Conservation (phyloP, 2,329 filamentous ascomycete species). For the Catunica adiposa region DNA sequence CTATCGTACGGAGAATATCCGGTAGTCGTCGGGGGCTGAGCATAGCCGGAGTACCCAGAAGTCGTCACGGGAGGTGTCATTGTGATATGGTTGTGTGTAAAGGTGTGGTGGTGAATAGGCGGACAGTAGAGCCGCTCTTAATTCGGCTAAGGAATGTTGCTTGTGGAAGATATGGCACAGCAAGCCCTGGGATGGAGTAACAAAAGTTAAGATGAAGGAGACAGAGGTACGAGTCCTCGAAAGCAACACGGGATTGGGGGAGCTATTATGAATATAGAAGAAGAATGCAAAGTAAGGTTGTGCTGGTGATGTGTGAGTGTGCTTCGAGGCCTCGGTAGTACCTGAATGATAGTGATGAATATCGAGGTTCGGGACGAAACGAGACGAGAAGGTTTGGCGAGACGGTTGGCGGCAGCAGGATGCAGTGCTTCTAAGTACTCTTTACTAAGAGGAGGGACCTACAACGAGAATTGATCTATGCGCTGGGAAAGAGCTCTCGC, state of each 20-base stretch:
- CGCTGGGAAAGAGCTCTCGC: not conserved
- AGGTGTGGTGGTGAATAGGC: not conserved
- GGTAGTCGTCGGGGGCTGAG: slow-evolving; percentile 3
- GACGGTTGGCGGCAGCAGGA: slow-evolving; percentile 14
- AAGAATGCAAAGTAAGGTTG: not conserved
- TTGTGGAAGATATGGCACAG: not conserved
- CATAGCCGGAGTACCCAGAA: slow-evolving; percentile 6
- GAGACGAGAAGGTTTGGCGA: slow-evolving; percentile 14
- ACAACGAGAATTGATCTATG: not conserved
- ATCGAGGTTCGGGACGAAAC: slow-evolving; percentile 12
- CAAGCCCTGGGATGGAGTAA: not conserved
- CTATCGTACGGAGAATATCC: slow-evolving; percentile 7
- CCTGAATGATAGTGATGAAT: slow-evolving; percentile 8
- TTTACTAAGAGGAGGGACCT: not conserved
- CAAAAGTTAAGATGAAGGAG: not conserved
- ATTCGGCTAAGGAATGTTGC: no score
- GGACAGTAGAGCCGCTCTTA: not conserved
- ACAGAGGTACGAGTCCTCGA: not conserved
- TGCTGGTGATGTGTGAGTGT: not conserved
- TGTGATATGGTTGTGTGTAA: not conserved
- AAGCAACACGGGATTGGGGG: not conserved
- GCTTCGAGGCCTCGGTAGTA: not conserved
- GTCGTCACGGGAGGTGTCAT: slow-evolving; percentile 10
- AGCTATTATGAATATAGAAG: not conserved
- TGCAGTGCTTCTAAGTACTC: slow-evolving; percentile 14